These are phyloP conservation scores for Ustilago xerochloae DNA, from an alignment of 1,284 basidiomycete genomes.

Conservation along the genomic window DNA sequence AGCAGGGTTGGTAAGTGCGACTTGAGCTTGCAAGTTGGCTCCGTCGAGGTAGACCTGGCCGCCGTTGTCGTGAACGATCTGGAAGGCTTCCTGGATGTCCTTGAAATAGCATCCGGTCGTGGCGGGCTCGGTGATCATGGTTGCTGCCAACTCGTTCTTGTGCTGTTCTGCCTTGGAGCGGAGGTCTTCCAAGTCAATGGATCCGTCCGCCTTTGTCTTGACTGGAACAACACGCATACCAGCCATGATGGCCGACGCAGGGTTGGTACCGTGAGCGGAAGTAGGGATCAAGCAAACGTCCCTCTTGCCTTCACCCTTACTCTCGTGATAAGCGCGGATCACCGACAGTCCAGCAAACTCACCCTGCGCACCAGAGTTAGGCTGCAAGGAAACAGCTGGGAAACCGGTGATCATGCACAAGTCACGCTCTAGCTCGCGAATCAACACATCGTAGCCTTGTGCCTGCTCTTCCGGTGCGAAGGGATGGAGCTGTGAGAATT, in stretches of 20 bases:
- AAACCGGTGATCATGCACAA: slow-evolving; percentile 95
- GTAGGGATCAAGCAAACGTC: slow-evolving; percentile 94
- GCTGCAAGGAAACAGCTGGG: slow-evolving; percentile 91
- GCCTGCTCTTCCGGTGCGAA: slow-evolving; percentile 92
- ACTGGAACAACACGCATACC: slow-evolving; percentile 95
- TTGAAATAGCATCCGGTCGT: slow-evolving; percentile 98
- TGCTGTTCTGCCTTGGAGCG: slow-evolving; percentile 87
- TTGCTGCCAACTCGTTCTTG: slow-evolving; percentile 90
- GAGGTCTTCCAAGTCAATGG: slow-evolving; percentile 87
- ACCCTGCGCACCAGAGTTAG: slow-evolving; percentile 95
- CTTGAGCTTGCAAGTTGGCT: slow-evolving; percentile 94
- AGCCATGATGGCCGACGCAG: slow-evolving; percentile 88
- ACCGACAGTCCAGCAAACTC: slow-evolving; percentile 94
- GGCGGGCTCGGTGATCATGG: slow-evolving; percentile 84
- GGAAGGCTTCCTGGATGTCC: slow-evolving; percentile 89
- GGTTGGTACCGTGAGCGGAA: slow-evolving; percentile 88
- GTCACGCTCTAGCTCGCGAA: slow-evolving; percentile 89
- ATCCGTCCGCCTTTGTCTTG: slow-evolving; percentile 87
- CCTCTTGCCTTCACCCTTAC: slow-evolving; percentile 83
- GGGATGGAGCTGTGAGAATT: slow-evolving; percentile 89
- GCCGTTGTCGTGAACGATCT: slow-evolving; percentile 92
- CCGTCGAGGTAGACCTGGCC: slow-evolving; percentile 97
- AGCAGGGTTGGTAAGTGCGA: slow-evolving; percentile 94
- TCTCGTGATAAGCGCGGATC: slow-evolving; percentile 92
- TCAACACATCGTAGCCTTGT: slow-evolving; percentile 83